Evolutionary conservation across 768 basidiomycete species (phyloP).

Genomic region (Megacollybia marginata): DNA sequence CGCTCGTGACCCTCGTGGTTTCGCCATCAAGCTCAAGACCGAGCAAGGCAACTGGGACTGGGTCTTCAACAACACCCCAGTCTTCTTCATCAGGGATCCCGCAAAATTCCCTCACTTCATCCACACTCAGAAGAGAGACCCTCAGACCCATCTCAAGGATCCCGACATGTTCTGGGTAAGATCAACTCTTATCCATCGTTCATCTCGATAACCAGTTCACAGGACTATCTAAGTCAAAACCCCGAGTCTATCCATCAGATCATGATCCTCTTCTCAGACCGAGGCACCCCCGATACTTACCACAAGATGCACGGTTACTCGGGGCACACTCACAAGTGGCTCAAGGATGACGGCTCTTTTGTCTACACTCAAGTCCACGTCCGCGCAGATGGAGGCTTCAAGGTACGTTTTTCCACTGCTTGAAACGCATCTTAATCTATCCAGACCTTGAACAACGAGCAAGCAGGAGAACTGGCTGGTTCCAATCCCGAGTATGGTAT

Average conservation of each 20-base stretch:
- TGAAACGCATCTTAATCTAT: slow-evolving; percentile 10
- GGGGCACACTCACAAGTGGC: slow-evolving; percentile 86
- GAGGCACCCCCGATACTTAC: slow-evolving; percentile 88
- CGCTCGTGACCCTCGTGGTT: slow-evolving; percentile 92
- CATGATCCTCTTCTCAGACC: slow-evolving; percentile 91
- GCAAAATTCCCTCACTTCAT: slow-evolving; percentile 92
- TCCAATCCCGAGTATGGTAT: slow-evolving; percentile 84
- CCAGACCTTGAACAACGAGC: slow-evolving; percentile 64
- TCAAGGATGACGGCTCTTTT: slow-evolving; percentile 78
- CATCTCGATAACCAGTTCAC: slow-evolving; percentile 14
- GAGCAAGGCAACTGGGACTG: slow-evolving; percentile 90
- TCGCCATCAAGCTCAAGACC: slow-evolving; percentile 84
- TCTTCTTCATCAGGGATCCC: slow-evolving; percentile 85
- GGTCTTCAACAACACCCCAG: slow-evolving; percentile 89
- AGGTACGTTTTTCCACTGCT: slow-evolving; percentile 32
- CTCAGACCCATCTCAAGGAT: slow-evolving; percentile 88
- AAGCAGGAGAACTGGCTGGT: slow-evolving; percentile 60
- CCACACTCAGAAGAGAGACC: slow-evolving; percentile 88
- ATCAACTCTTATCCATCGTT: not conserved
- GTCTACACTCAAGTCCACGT: slow-evolving; percentile 86
- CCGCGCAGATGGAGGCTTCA: slow-evolving; percentile 73
- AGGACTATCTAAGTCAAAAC: slow-evolving; percentile 88
- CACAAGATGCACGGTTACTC: slow-evolving; percentile 89
- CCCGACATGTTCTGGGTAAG: slow-evolving; percentile 78
- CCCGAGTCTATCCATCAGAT: slow-evolving; percentile 87